Base-by-base conservation (phyloP, 208 protist genomes). In the Wallacemonas rigidus region DNA sequence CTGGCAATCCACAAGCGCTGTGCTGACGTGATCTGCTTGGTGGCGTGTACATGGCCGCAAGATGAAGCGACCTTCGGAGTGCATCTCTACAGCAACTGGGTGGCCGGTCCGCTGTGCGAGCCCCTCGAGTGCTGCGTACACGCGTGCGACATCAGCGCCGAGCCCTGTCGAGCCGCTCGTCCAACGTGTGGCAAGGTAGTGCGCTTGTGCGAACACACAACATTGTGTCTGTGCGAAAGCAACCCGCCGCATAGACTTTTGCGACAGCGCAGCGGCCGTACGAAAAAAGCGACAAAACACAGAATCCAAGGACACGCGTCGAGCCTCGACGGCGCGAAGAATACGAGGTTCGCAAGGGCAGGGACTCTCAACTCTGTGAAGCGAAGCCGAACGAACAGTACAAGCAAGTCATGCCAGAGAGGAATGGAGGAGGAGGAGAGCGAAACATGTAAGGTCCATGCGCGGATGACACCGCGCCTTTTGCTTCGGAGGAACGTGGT, bases 41-140 rank as follows among this genome's bases (percentile, higher is more conserved):
- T 36, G 6, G 53, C 26, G 9, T 17, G 11, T 17, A 0, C 15
- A 38, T 6, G 17, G 6, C 14, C 60, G 11, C 60, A 65, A 26
- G 3, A 48, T 8, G 17, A 65, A 65, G 60, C 60, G 60, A n/a
- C 60, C 60, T 11, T 8, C 26, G 12, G 60, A 65, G 41, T 26
- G 40, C 38, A 65, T 3, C n/a, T 65, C 60, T 41, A 65, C 15
- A 8, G 40, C n/a, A 4, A 50, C 41, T 14, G 60, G 60, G 3
- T 65, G 60, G 9, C 60, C 60, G 4, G 60, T 38, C 14, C 26
- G 40, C 40, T 14, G 44, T n/a, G 44, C 60, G 15, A 65, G 60
- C 4, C 9, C 60, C 40, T 44, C 60, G 3, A 65, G 60, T 41
- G 60, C 60, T 11, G 38, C 41, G 12, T 53, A 51, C 4, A 65